phyloP scores from a whole-genome alignment of 108 stramenopile species.

The Pelagomonas calceolata region DNA sequence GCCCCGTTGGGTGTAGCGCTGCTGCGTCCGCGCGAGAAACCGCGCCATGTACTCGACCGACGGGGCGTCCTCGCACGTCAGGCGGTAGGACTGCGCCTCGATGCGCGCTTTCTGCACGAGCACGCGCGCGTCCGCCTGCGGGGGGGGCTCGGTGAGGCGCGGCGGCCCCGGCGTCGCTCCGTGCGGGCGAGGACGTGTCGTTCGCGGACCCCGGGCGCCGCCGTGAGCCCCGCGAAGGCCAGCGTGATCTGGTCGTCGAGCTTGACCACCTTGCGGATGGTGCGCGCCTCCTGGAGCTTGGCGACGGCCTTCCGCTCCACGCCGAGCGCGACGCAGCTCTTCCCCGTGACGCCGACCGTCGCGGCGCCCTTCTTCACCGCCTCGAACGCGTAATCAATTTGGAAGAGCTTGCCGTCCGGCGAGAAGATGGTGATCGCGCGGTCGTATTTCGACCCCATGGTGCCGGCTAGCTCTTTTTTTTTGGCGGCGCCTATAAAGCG shows the following conservation, averaged over 20 bases:
- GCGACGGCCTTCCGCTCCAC: conserved; percentile 95
- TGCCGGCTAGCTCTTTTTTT: no score
- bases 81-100: conserved; percentile 95
- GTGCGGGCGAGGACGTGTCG: no score
- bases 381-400: conserved; percentile 99
- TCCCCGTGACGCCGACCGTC: conserved; percentile 89
- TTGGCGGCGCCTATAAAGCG: no score
- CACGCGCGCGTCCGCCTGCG: conserved; percentile 94
- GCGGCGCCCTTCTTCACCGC: conserved; percentile 96
- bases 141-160: no score
- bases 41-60: conserved; percentile 93
- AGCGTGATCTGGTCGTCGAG: conserved; percentile 86
- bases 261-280: conserved; percentile 93
- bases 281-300: conserved; percentile 93
- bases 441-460: conserved; percentile 63
- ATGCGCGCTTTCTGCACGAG: conserved; percentile 78
- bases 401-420: conserved; percentile 98
- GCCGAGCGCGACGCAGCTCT: conserved; percentile 89
- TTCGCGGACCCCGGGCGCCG: no score
- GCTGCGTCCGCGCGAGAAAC: conserved; percentile 92
- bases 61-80: conserved; percentile 97
- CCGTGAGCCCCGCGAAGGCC: conserved; percentile 98
- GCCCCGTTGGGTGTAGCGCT: conserved; percentile 97
- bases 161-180: no score
- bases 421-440: conserved; percentile 99